Evolutionary conservation across 495 filamentous ascomycete species (phyloP).

Genomic region (Aspergillus conjunctus): DNA sequence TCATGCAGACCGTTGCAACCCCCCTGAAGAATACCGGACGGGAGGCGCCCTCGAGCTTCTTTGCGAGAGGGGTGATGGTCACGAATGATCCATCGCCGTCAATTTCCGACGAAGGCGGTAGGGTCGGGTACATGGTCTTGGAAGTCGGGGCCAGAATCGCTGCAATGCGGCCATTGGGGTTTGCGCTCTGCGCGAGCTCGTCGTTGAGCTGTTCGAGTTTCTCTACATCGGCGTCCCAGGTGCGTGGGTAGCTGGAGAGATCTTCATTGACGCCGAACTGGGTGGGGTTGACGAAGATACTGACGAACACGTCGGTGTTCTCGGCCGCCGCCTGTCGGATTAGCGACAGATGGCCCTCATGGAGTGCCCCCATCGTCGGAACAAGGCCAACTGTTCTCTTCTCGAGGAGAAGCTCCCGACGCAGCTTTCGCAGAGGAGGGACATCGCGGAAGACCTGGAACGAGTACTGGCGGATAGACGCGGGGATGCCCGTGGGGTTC

Average conservation of each 20-base stretch:
- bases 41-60: slow-evolving; percentile 77
- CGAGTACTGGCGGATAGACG: slow-evolving; percentile 32
- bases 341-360: slow-evolving; percentile 85
- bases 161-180: slow-evolving; percentile 64
- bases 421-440: slow-evolving; percentile 68
- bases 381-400: slow-evolving; percentile 81
- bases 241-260: slow-evolving; percentile 84
- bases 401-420: slow-evolving; percentile 65
- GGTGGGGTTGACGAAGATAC: slow-evolving; percentile 93
- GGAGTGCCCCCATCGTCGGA: slow-evolving; percentile 95
- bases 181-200: slow-evolving; percentile 61
- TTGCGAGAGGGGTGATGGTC: slow-evolving; percentile 81
- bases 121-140: slow-evolving; percentile 79
- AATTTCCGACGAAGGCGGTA: slow-evolving; percentile 79
- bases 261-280: slow-evolving; percentile 94
- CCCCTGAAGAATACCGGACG: slow-evolving; percentile 96
- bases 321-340: slow-evolving; percentile 83
- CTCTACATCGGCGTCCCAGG: slow-evolving; percentile 74
- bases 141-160: slow-evolving; percentile 87
- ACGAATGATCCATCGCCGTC: slow-evolving; percentile 85
- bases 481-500: slow-evolving; percentile 29
- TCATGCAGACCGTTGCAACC: slow-evolving; percentile 95
- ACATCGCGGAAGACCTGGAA: slow-evolving; percentile 77
- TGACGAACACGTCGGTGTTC: slow-evolving; percentile 82
- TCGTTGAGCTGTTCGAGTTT: slow-evolving; percentile 68